Percentiles rank a stretch among this genome's conserved stretches.
These are phyloP conservation scores for Lagenidium sp. DNA, from an alignment of 352 stramenopile genomes.

Conservation along the genomic window DNA sequence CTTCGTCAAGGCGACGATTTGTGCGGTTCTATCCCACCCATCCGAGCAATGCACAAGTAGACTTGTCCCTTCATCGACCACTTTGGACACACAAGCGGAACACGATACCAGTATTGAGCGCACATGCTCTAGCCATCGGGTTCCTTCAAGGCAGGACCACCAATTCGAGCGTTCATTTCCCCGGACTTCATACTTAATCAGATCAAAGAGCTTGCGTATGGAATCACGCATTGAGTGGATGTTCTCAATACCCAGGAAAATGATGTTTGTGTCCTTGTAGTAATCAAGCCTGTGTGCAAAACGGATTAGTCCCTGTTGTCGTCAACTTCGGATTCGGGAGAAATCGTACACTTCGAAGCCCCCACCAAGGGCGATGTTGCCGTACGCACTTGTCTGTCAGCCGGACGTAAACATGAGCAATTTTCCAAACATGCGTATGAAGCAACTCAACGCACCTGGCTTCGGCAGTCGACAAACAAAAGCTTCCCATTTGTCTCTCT, in stretches of 20 bases:
- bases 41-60: constrained; percentile 99
- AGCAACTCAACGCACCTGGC: constrained; percentile 25
- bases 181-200: constrained; percentile 80
- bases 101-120: constrained; percentile 83
- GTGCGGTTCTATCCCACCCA: constrained; percentile 97
- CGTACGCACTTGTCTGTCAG: constrained; percentile 66
- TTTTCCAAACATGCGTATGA: background rate
- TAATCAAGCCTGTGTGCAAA: constrained; percentile 54
- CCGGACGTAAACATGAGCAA: background rate
- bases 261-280: constrained; percentile 69
- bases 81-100: constrained; percentile 86
- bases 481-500: constrained; percentile 49
- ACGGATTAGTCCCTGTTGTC: too few species aligned
- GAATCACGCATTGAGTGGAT: constrained; percentile 90
- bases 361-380: constrained; percentile 69
- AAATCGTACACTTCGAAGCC: constrained; percentile 85
- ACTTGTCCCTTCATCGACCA: constrained; percentile 82
- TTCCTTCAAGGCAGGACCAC: constrained; percentile 72
- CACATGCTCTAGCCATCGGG: constrained; percentile 76
- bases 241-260: constrained; percentile 89
- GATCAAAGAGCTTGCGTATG: constrained; percentile 68
- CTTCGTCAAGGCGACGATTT: constrained; percentile 94
- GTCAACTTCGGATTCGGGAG: too few species aligned
- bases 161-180: constrained; percentile 76
- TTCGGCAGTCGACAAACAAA: constrained; percentile 77